phyloP scores from a whole-genome alignment of 1,284 basidiomycete species.

The Cryptococcus floricola region DNA sequence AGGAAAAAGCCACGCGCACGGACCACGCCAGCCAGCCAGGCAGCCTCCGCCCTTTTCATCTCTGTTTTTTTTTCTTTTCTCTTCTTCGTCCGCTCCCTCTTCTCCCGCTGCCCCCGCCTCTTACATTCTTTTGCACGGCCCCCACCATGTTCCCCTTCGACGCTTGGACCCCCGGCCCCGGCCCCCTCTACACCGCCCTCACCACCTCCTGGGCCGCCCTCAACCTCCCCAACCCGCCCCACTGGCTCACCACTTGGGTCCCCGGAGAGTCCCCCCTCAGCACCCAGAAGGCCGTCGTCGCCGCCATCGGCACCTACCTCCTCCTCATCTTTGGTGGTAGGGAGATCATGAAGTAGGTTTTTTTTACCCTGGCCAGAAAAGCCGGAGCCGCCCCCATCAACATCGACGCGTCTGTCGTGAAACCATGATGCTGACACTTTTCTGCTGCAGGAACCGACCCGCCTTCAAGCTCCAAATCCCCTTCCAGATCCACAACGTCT shows the following conservation, averaged over 20 bases:
- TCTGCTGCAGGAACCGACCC: constrained; percentile 53
- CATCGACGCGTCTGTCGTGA: background rate
- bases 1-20: background rate
- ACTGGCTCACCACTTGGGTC: constrained; percentile 40
- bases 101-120: background rate
- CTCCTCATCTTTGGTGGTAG: constrained; percentile 82
- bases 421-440: background rate
- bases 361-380: background rate
- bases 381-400: background rate
- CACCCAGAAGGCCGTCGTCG: constrained; percentile 67
- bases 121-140: background rate
- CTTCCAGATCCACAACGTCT: constrained; percentile 89
- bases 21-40: background rate
- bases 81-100: background rate
- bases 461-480: constrained; percentile 75
- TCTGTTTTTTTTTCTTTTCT: background rate
- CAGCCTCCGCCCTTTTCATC: background rate
- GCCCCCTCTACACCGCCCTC: constrained; percentile 38
- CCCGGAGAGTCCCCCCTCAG: constrained; percentile 65
- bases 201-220: constrained; percentile 29
- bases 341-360: constrained; percentile 68
- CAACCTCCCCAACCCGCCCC: constrained; percentile 32
- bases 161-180: constrained; percentile 33
- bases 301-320: constrained; percentile 74
- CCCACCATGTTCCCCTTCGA: constrained; percentile 21